A percentile compares a stretch with the other conserved stretches of the same genome.
These are phyloP conservation scores for Diaporthe amygdali DNA, from an alignment of 2,329 filamentous ascomycete genomes.

Conservation along the genomic window DNA sequence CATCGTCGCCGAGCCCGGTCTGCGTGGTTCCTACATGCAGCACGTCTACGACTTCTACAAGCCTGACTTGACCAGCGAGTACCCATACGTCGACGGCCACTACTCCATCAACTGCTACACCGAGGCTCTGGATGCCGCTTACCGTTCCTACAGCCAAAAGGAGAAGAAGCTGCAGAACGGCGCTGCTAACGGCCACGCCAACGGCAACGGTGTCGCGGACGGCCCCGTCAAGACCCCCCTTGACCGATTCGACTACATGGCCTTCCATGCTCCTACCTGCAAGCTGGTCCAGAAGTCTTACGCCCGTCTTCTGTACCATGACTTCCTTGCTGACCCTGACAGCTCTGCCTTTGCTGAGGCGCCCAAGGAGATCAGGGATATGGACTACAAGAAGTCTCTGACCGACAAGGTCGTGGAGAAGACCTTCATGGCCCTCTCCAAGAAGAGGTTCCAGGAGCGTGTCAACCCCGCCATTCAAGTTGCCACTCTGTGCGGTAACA, in stretches of 20 bases:
- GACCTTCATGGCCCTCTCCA: constrained; percentile 82
- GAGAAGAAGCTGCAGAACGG: constrained; percentile 63
- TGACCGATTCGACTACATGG: constrained; percentile 83
- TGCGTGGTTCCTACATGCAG: constrained; percentile 80
- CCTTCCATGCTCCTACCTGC: constrained; percentile 86
- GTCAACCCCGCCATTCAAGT: constrained; percentile 76
- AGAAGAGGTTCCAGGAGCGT: constrained; percentile 83
- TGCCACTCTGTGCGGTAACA: constrained; percentile 76
- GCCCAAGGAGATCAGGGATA: constrained; percentile 74
- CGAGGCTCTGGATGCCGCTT: constrained; percentile 79
- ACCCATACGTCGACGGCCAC: constrained; percentile 84
- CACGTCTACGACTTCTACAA: constrained; percentile 93
- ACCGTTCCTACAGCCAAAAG: constrained; percentile 79
- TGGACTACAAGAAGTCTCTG: constrained; percentile 81
- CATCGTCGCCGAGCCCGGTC: constrained; percentile 77
- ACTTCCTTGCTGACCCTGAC: constrained; percentile 76
- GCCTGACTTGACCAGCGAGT: constrained; percentile 86
- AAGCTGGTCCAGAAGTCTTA: constrained; percentile 88
- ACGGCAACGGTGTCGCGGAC: constrained; percentile 61
- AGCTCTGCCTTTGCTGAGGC: constrained; percentile 75
- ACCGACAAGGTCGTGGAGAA: constrained; percentile 85
- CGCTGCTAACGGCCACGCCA: constrained; percentile 52
- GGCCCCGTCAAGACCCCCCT: constrained; percentile 64
- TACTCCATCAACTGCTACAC: constrained; percentile 84
- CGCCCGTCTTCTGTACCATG: constrained; percentile 83